Evolutionary conservation across 352 stramenopile species (phyloP).

Genomic region (Pythium oligandrum): DNA sequence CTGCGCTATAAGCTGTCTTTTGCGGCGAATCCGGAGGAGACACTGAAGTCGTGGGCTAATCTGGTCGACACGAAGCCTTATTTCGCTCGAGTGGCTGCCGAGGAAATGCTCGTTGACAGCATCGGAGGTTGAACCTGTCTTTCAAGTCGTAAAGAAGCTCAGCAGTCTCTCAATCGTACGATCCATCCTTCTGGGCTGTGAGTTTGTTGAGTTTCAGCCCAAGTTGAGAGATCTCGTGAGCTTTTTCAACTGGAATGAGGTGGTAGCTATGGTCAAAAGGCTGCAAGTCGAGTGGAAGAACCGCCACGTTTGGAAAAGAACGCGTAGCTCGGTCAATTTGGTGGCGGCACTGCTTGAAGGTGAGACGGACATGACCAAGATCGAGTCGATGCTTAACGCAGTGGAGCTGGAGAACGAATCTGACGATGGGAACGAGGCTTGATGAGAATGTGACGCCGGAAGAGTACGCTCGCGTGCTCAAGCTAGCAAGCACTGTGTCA

Average conservation of each 20-base stretch:
- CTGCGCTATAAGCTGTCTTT: background rate
- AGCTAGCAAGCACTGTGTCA: constrained; percentile 1
- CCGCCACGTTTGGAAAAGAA: background rate
- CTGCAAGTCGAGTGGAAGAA: background rate
- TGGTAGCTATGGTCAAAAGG: constrained; percentile 1
- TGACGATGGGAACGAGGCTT: background rate
- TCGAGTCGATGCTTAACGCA: constrained; percentile 1
- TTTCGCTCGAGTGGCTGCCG: no score
- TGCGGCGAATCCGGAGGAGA: background rate
- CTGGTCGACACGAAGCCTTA: background rate
- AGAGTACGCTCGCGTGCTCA: constrained; percentile 1
- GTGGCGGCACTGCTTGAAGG: constrained; percentile 8
- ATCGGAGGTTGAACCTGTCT: no score
- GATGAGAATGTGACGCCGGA: background rate
- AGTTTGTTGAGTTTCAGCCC: no score
- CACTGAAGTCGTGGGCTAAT: background rate
- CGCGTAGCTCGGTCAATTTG: constrained; percentile 3
- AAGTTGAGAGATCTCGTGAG: no score
- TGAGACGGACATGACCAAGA: background rate
- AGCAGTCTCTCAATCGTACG: no score
- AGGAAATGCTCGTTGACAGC: no score
- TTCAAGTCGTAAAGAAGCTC: no score
- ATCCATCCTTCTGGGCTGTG: no score
- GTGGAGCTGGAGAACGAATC: background rate
- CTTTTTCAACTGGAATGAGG: background rate